Base-by-base conservation (phyloP, 371 early-diverging fungal species). In the Rhizopus arrhizus region DNA sequence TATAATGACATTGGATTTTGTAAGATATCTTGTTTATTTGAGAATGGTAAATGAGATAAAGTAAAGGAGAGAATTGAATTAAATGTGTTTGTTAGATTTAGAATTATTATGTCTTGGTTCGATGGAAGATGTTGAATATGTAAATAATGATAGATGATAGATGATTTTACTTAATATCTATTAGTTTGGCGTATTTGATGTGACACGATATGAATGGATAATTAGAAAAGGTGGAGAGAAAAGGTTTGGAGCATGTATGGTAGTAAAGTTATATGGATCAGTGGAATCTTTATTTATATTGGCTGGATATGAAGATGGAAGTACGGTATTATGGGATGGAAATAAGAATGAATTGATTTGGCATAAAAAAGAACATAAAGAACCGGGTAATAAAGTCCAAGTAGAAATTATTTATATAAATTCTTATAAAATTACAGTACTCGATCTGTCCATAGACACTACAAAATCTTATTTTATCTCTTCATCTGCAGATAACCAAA, bases 241-340 rank as follows among this genome's bases (percentile, higher is more conserved):
- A 48, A 3, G 10, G 28, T 29, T 67, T 47, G 74, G 80, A 31
- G 62, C 70, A 9, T 78, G 77, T 53, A 82, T 82, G 83, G 75
- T 75, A 32, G 60, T 77, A 0, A 52, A 70, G 47, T 35, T 75
- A 32, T 61, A 66, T 49, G 56, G 38, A 13, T 55, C 63, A 34
- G 50, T 35, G 1, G 53, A 66, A 40, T 13, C 28, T 43, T 13
- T 71, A 36, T 64, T 65, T 59, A 46, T 75, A 16, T 46, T 78
- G 15, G 72, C 73, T 10, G 80, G 75, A 11, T 82, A 80, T 55
- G 83, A 80, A 68, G 72, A 74, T 67, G 78, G 80, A 7, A 53
- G 57, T 7, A 60, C 72, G 13, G 65, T 51, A 31, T 58, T 81
- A 41, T 77, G 82, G 77, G 59, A 68, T 51, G 56, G 75, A 33